Evolutionary conservation across 768 basidiomycete species (phyloP).

Genomic region (Suillus occidentalis): DNA sequence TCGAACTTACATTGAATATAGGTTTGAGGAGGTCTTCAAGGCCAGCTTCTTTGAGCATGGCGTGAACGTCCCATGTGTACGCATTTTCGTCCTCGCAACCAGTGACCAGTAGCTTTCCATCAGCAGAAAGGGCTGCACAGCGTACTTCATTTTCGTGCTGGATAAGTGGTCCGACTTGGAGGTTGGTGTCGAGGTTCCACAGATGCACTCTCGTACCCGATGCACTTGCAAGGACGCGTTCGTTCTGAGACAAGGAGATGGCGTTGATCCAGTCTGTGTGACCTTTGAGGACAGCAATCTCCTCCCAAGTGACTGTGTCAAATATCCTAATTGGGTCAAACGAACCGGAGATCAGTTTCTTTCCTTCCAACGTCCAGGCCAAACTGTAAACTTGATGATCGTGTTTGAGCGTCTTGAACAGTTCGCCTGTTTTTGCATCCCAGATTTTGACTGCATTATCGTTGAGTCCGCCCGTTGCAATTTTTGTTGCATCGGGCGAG

Average conservation of each 20-base stretch:
- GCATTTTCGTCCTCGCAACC: fast-evolving
- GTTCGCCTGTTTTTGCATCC: background rate
- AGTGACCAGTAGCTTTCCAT: background rate
- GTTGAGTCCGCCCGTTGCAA: background rate
- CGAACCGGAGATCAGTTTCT: background rate
- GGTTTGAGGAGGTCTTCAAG: background rate
- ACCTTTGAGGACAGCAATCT: background rate
- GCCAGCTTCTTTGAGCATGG: background rate
- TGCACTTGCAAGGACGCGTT: background rate
- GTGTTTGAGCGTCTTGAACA: background rate
- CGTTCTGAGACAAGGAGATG: background rate
- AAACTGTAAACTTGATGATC: background rate
- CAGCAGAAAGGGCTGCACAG: background rate
- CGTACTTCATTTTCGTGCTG: background rate
- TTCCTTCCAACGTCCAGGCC: background rate
- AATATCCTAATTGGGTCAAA: background rate
- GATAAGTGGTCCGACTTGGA: background rate
- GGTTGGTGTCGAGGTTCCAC: background rate
- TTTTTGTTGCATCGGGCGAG: background rate
- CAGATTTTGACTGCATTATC: background rate
- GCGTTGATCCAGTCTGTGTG: background rate
- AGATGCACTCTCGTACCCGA: background rate
- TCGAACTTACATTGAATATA: background rate
- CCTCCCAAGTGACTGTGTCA: background rate
- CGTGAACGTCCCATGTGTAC: background rate